Percentiles rank a stretch among this genome's conserved stretches.
phyloP scores from a whole-genome alignment of 2,329 filamentous ascomycete species.

The Chaetomium globosum region DNA sequence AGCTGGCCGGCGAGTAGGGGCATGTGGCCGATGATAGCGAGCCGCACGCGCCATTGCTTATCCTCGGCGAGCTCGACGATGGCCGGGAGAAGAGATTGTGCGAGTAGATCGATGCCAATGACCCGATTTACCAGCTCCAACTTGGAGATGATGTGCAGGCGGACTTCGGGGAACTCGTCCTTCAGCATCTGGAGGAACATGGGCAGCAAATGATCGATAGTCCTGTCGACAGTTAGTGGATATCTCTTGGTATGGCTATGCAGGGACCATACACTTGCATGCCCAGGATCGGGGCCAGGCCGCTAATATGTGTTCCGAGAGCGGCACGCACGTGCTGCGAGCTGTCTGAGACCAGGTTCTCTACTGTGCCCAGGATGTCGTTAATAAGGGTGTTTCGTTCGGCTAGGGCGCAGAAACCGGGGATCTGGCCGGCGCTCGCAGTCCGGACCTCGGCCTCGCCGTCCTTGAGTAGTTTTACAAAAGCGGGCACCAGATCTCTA shows the following conservation, averaged over 20 bases:
- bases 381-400: slow-evolving; percentile 86
- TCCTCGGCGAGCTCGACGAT: slow-evolving; percentile 98
- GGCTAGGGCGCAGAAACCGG: slow-evolving; percentile 89
- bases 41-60: slow-evolving; percentile 97
- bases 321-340: slow-evolving; percentile 97
- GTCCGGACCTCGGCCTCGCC: slow-evolving; percentile 97
- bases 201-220: slow-evolving; percentile 91
- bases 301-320: slow-evolving; percentile 94
- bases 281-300: slow-evolving; percentile 91
- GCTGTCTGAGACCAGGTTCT: slow-evolving; percentile 92
- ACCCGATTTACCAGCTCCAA: slow-evolving; percentile 98
- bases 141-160: slow-evolving; percentile 99
- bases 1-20: slow-evolving; percentile 93
- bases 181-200: slow-evolving; percentile 99
- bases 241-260: too few species aligned
- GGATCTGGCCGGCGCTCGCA: slow-evolving; percentile 95
- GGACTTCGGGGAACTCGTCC: slow-evolving; percentile 97
- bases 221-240: slow-evolving; percentile 57
- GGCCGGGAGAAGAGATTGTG: slow-evolving; percentile 92
- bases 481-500: slow-evolving; percentile 90
- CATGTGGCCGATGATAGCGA: slow-evolving; percentile 99
- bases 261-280: slow-evolving; percentile 81
- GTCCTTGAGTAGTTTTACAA: slow-evolving; percentile 96
- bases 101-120: slow-evolving; percentile 95
- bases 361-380: slow-evolving; percentile 94